These are phyloP conservation scores for Tetrahymena thermophila DNA, from an alignment of 73 alveolate genomes.

Conservation along the genomic window DNA sequence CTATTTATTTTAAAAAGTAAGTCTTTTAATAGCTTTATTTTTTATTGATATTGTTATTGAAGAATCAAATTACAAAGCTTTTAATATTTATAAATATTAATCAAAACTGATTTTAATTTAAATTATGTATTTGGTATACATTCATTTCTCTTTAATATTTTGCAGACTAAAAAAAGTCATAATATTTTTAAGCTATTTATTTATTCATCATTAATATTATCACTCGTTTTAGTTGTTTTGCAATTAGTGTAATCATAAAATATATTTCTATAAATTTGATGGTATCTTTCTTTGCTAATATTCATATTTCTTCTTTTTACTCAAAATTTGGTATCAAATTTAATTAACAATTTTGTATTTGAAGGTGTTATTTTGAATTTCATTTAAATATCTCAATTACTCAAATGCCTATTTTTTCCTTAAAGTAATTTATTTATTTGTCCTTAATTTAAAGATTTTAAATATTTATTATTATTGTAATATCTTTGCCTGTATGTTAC, in stretches of 20 bases:
- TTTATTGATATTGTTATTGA: too few relatives aligned
- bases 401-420: too few relatives aligned
- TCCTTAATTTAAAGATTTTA: too few relatives aligned
- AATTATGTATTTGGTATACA: background rate
- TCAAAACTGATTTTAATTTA: background rate
- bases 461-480: too few relatives aligned
- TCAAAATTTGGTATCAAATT: background rate
- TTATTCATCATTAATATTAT: background rate
- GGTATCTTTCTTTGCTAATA: background rate
- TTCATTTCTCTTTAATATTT: background rate
- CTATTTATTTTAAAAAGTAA: background rate
- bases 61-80: background rate
- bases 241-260: background rate
- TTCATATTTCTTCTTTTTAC: background rate
- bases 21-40: background rate
- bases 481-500: too few relatives aligned
- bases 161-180: too few relatives aligned
- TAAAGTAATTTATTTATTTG: too few relatives aligned
- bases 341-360: too few relatives aligned
- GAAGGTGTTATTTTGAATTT: too few relatives aligned
- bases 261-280: background rate
- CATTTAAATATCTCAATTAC: too few relatives aligned
- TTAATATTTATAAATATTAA: too few relatives aligned
- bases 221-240: background rate
- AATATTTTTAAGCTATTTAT: too few relatives aligned